Evolutionary conservation across 2,329 filamentous ascomycete species (phyloP).

Genomic region (Nothomitra cinnamomea): DNA sequence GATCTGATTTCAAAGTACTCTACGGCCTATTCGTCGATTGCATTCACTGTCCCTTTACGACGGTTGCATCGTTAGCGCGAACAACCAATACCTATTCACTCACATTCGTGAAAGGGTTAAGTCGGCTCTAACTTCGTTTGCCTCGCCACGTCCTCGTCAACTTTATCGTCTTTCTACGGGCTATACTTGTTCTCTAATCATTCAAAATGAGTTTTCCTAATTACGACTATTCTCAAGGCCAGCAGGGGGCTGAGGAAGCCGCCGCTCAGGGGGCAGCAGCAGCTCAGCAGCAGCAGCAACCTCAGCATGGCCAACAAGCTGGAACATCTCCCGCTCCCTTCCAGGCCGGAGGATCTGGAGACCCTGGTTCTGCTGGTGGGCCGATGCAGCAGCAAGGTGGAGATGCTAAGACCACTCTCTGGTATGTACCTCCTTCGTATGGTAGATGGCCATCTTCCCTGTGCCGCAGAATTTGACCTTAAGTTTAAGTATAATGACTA

Average conservation of each 20-base stretch:
- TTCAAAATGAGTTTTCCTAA: constrained; percentile 45
- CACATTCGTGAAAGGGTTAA: background rate
- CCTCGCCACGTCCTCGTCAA: background rate
- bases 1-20: constrained; percentile 1
- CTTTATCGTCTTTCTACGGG: background rate
- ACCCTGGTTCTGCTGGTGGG: constrained; percentile 23
- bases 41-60: background rate
- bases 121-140: background rate
- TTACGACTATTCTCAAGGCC: constrained; percentile 46
- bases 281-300: constrained; percentile 29
- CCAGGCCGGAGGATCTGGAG: constrained; percentile 29
- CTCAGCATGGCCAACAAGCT: constrained; percentile 38
- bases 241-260: constrained; percentile 32
- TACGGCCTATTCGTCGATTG: background rate
- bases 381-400: constrained; percentile 28
- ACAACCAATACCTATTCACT: constrained; percentile 1
- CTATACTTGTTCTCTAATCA: constrained; percentile 2
- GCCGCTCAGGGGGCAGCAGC: constrained; percentile 34
- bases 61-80: background rate
- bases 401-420: constrained; percentile 39
- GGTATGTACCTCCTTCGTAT: constrained; percentile 23
- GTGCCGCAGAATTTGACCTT: background rate
- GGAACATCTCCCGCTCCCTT: constrained; percentile 35
- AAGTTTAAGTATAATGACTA: background rate
- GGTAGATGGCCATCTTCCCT: background rate